Evolutionary conservation across 345 rosid species (phyloP).

Genomic region (Pistacia integerrima): DNA sequence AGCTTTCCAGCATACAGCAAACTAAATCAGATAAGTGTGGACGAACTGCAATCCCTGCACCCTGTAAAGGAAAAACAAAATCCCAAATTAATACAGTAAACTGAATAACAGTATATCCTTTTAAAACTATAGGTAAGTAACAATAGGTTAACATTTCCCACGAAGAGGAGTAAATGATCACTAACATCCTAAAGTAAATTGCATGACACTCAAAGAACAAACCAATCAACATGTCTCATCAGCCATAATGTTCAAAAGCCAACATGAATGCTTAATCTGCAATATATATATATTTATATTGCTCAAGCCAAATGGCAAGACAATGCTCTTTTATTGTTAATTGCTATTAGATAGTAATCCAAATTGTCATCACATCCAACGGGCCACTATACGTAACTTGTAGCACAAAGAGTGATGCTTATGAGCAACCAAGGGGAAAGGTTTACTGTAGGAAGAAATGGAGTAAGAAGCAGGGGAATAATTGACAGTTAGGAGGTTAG

Average conservation of each 20-base stretch:
- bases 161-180: background rate
- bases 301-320: background rate
- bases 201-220: background rate
- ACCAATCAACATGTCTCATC: background rate
- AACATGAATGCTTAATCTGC: background rate
- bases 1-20: constrained; percentile 98
- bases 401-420: background rate
- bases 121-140: background rate
- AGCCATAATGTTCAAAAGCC: background rate
- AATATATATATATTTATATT: background rate
- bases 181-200: background rate
- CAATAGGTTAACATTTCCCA: background rate
- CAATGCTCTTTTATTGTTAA: background rate
- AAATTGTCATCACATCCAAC: background rate
- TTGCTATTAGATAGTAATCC: background rate
- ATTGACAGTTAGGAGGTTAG: no score
- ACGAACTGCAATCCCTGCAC: constrained; percentile 90
- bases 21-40: constrained; percentile 88
- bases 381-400: background rate
- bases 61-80: constrained; percentile 42
- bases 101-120: constrained; percentile 1
- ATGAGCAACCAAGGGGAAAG: no score
- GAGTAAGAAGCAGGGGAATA: no score
- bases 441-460: no score
- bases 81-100: background rate